A percentile compares a stretch with the other conserved stretches of the same genome.
phyloP scores from a whole-genome alignment of 352 stramenopile species.

The Globisporangium cederbergense region DNA sequence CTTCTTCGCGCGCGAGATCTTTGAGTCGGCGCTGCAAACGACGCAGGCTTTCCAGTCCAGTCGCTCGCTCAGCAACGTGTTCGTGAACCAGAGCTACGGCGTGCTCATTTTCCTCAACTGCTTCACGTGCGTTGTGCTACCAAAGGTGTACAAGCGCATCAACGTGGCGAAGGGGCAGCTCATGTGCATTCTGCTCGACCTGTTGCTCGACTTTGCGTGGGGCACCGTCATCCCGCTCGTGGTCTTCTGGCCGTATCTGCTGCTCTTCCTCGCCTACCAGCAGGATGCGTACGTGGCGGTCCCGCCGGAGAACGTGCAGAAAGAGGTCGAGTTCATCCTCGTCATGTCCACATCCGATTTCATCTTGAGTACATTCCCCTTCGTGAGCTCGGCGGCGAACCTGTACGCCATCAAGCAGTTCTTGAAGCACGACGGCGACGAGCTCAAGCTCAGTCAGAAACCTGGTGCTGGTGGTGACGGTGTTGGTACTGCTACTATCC shows the following conservation, averaged over 20 bases:
- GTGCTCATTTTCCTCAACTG: constrained; percentile 29
- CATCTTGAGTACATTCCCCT: constrained; percentile 21
- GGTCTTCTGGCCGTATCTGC: constrained; percentile 22
- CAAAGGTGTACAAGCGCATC: constrained; percentile 19
- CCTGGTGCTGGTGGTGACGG: not conserved
- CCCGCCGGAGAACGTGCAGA: constrained; percentile 7
- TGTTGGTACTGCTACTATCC: not conserved
- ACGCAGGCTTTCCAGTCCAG: constrained; percentile 26
- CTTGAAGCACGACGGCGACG: not conserved
- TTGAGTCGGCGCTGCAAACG: constrained; percentile 25
- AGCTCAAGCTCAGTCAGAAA: not conserved
- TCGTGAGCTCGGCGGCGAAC: constrained; percentile 14
- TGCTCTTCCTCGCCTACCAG: not conserved
- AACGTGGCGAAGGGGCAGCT: constrained; percentile 23
- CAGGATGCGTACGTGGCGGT: not conserved
- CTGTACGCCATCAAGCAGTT: constrained; percentile 14
- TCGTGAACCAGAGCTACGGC: constrained; percentile 30
- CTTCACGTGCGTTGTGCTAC: constrained; percentile 25
- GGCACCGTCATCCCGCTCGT: constrained; percentile 26
- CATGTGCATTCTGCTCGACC: constrained; percentile 23
- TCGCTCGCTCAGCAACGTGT: constrained; percentile 23
- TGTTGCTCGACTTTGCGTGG: constrained; percentile 30
- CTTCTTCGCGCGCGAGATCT: constrained; percentile 16
- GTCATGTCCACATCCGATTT: constrained; percentile 20
- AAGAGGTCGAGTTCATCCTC: constrained; percentile 23